Evolutionary conservation across 2,329 filamentous ascomycete genomes (phyloP).

Genomic region (Cladosporium sp.): DNA sequence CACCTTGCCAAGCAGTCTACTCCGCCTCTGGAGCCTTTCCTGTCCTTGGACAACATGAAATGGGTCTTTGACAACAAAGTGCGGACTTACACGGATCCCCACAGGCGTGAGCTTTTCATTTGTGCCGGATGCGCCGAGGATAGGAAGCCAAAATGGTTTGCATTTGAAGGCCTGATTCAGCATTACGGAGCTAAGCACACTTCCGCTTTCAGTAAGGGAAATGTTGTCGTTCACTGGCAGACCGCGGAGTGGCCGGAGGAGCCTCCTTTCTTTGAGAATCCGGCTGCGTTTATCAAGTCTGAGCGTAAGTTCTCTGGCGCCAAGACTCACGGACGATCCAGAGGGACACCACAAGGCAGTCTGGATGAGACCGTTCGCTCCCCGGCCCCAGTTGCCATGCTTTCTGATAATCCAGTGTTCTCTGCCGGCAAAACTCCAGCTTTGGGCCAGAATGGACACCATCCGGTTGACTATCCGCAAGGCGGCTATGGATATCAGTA

Average conservation of each 20-base stretch:
- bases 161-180: conserved; percentile 77
- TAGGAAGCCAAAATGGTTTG: conserved; percentile 66
- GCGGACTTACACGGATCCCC: conserved; percentile 66
- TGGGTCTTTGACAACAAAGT: conserved; percentile 80
- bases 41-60: conserved; percentile 83
- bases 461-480: background rate
- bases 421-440: background rate
- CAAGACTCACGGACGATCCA: conserved; percentile 17
- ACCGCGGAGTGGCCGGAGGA: conserved; percentile 75
- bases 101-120: conserved; percentile 72
- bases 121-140: conserved; percentile 67
- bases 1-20: conserved; percentile 24
- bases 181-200: conserved; percentile 85
- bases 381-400: conserved; percentile 17
- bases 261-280: conserved; percentile 66
- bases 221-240: conserved; percentile 73
- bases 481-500: conserved; percentile 8
- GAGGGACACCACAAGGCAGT: conserved; percentile 25
- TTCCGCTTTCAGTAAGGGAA: conserved; percentile 67
- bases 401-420: conserved; percentile 25
- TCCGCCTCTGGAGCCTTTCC: conserved; percentile 35
- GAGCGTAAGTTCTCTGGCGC: conserved; percentile 23
- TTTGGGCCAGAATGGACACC: conserved; percentile 19
- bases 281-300: conserved; percentile 27
- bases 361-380: conserved; percentile 21